Percentiles rank a stretch among this genome's conserved stretches.
Conservation (phyloP, 371 early-diverging fungal species). For the Coemansia sp. region DNA sequence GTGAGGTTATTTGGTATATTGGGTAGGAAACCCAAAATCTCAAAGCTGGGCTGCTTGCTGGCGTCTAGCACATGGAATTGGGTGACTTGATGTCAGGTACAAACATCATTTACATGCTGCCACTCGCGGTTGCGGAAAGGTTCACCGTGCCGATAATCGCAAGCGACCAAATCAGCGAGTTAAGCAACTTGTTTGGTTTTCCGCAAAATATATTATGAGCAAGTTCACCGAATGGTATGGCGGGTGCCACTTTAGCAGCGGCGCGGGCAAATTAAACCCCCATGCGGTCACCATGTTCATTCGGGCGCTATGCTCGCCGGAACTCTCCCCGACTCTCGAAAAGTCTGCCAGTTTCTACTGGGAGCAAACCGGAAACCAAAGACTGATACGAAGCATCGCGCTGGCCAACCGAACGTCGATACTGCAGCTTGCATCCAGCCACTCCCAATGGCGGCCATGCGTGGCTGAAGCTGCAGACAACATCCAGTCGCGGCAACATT, state of each 20-base stretch:
- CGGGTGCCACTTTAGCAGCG: background rate
- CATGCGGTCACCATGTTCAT: background rate
- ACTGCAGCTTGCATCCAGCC: background rate
- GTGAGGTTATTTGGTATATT: background rate
- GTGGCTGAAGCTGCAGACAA: too few relatives aligned
- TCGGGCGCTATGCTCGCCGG: background rate
- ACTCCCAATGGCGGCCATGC: too few relatives aligned
- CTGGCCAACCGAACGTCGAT: background rate
- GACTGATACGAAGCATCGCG: background rate
- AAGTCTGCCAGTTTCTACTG: background rate
- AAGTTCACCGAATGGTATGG: constrained; percentile 6
- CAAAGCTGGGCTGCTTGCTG: background rate
- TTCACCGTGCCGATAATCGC: background rate
- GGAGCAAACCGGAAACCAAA: background rate
- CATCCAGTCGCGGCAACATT: too few relatives aligned
- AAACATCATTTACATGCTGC: background rate
- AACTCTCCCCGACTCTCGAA: background rate
- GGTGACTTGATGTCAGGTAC: background rate
- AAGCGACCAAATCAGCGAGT: background rate
- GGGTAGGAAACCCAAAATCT: constrained; percentile 3
- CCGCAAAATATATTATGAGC: background rate
- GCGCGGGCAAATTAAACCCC: constrained; percentile 2
- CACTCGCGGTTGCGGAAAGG: background rate
- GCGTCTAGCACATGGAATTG: constrained; percentile 5
- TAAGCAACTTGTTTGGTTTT: background rate